Base-by-base conservation (phyloP, 371 early-diverging fungal species). In the Zychaea mexicana region DNA sequence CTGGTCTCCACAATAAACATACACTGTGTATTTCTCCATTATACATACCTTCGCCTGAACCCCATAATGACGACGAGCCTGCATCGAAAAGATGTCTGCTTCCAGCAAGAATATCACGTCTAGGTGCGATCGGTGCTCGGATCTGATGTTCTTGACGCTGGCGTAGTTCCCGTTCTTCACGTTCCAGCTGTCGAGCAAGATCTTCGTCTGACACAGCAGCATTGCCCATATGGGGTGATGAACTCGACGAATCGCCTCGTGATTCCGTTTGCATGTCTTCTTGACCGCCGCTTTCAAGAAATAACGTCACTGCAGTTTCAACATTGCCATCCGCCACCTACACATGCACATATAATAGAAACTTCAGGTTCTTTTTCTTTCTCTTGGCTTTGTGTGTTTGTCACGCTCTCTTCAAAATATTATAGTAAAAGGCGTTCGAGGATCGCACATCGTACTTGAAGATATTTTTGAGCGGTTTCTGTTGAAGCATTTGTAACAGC, bases 121-220 rank as follows among this genome's bases (percentile, higher is more conserved):
- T 85, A 1, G 93, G 85, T 0, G 92, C 92, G 56, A 93, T 92
- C 0, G 93, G 93, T 15, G 92, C 92, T 49, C 93, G 82, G 9
- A 91, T 87, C 28, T 70, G 70, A 56, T 73, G 42, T 22, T 60
- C 61, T 47, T 57, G 52, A 17, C 62, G 65, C 9, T 61, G 65
- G n/a, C 69, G 60, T 54, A 61, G 63, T 9, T 61, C 63, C 21
- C 69, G 58, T 57, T 83, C 79, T 45, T 77, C 72, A 19, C 77
- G 81, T 36, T 82, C 78, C n/a, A 85, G 65, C 45, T 76, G 81
- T 52, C 84, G 78, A 7, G 88, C 84, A 21, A 85, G 64, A 31
- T 73, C 84, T 62, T 77, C 83, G 57, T 84, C 87, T 26, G 78
- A 68, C 66, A 80, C 70, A 19, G 22, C 19, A 60, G 42, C 15